A percentile compares a stretch with the other conserved stretches of the same genome.
phyloP scores from a whole-genome alignment of 257 asterid species.

The Vinca minor region DNA sequence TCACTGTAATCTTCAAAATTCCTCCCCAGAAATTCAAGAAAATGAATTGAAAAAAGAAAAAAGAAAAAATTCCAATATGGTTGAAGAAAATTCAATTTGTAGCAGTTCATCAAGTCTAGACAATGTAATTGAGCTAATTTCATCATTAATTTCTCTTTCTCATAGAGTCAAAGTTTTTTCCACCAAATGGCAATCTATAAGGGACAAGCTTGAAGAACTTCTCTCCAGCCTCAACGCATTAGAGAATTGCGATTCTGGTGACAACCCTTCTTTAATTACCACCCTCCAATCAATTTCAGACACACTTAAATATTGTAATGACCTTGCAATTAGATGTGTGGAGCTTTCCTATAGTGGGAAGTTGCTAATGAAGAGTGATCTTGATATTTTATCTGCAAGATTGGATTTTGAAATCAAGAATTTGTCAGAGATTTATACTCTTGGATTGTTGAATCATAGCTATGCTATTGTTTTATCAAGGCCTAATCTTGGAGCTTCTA shows the following conservation, averaged over 20 bases:
- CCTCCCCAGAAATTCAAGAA: conserved; percentile 22
- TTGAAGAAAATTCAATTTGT: conserved; percentile 31
- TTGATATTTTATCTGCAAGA: conserved; percentile 47
- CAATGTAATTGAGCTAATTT: conserved; percentile 34
- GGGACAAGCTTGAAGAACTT: conserved; percentile 66
- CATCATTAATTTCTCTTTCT: conserved; percentile 55
- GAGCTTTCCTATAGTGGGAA: conserved; percentile 61
- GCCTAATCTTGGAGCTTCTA: conserved; percentile 61
- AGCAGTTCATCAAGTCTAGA: conserved; percentile 18
- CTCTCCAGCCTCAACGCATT: conserved; percentile 55
- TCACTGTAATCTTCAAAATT: conserved; percentile 31
- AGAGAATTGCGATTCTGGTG: conserved; percentile 47
- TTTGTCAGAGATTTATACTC: conserved; percentile 51
- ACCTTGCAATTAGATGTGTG: conserved; percentile 45
- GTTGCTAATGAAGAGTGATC: conserved; percentile 88
- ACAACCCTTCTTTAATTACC: conserved; percentile 36
- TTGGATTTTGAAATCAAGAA: conserved; percentile 41
- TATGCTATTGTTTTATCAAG: conserved; percentile 63
- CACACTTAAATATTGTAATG: conserved; percentile 40
- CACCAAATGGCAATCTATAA: conserved; percentile 54
- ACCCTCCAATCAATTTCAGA: conserved; percentile 43
- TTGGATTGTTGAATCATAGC: conserved; percentile 55
- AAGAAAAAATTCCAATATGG: conserved; percentile 42
- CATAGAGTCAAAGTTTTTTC: conserved; percentile 60
- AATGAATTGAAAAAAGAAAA: too few relatives aligned